phyloP scores from a whole-genome alignment of 2,329 filamentous ascomycete genomes.

The Microcyclospora pomicola region DNA sequence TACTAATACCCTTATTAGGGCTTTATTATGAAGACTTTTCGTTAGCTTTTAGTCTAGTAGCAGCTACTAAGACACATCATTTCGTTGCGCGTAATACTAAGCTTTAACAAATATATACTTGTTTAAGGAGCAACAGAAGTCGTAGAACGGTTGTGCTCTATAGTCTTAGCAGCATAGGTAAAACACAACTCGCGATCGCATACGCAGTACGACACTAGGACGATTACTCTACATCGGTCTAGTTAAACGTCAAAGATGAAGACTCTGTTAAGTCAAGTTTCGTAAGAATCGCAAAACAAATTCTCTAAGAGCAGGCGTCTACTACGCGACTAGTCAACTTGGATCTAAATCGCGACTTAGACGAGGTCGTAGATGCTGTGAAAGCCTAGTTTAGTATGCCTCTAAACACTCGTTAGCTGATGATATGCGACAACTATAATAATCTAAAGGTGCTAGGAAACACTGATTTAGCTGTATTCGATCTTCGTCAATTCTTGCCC shows the following conservation, averaged over 20 bases:
- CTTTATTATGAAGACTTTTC: slow-evolving; percentile 1
- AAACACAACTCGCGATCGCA: slow-evolving; percentile 30
- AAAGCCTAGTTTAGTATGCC: slow-evolving; percentile 26
- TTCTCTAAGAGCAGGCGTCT: slow-evolving; percentile 16
- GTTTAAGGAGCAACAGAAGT: slow-evolving; percentile 14
- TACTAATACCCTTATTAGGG: no score
- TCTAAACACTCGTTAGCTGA: slow-evolving; percentile 26
- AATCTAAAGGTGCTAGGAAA: slow-evolving; percentile 19
- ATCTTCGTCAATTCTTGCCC: slow-evolving; percentile 23
- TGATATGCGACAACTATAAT: slow-evolving; percentile 32
- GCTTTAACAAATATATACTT: slow-evolving; percentile 18
- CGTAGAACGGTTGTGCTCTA: slow-evolving; percentile 22
- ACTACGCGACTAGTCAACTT: slow-evolving; percentile 13
- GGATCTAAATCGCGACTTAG: slow-evolving; percentile 12
- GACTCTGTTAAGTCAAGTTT: slow-evolving; percentile 26
- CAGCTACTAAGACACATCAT: slow-evolving; percentile 13
- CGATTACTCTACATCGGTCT: slow-evolving; percentile 29
- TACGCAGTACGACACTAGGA: slow-evolving; percentile 24
- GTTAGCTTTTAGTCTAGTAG: slow-evolving; percentile 14
- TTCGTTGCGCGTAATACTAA: slow-evolving; percentile 23
- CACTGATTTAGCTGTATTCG: slow-evolving; percentile 11
- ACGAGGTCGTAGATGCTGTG: slow-evolving; percentile 21
- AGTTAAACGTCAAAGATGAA: slow-evolving; percentile 23
- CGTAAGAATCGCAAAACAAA: slow-evolving; percentile 14
- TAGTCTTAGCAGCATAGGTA: slow-evolving; percentile 33